These are phyloP conservation scores for Ophiosphaerella herpotricha DNA, from an alignment of 2,329 filamentous ascomycete species.

Conservation along the genomic window DNA sequence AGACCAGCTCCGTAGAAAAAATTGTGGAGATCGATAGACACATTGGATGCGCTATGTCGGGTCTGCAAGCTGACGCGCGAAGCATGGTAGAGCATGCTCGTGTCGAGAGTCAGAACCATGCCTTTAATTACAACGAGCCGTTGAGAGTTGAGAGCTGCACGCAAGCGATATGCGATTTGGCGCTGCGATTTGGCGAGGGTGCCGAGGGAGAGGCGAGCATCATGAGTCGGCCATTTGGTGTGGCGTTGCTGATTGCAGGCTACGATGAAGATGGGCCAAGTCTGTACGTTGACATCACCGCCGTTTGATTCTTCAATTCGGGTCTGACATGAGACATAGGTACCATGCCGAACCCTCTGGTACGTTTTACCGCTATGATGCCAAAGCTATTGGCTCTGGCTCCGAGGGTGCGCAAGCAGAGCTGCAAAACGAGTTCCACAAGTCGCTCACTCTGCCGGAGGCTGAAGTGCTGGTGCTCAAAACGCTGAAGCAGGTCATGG, in stretches of 20 bases:
- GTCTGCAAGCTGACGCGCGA: slow-evolving; percentile 94
- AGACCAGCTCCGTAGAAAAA: slow-evolving; percentile 98
- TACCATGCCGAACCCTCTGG: slow-evolving; percentile 98
- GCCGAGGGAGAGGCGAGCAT: slow-evolving; percentile 98
- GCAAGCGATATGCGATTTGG: slow-evolving; percentile 97
- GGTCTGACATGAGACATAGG: slow-evolving; percentile 43
- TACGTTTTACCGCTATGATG: slow-evolving; percentile 98
- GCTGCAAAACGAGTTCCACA: slow-evolving; percentile 98
- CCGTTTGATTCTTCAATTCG: too few species aligned
- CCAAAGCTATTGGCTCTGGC: slow-evolving; percentile 96
- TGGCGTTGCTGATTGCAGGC: slow-evolving; percentile 92
- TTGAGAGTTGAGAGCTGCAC: slow-evolving; percentile 97
- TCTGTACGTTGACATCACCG: slow-evolving; percentile 58
- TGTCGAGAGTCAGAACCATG: slow-evolving; percentile 95
- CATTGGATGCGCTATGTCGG: slow-evolving; percentile 98
- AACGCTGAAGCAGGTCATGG: slow-evolving; percentile 99
- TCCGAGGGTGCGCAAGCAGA: slow-evolving; percentile 97
- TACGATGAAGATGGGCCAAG: slow-evolving; percentile 97
- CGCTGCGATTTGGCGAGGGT: slow-evolving; percentile 93
- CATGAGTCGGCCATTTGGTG: slow-evolving; percentile 96
- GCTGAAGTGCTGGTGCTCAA: slow-evolving; percentile 95
- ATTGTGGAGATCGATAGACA: slow-evolving; percentile 99
- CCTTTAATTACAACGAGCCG: slow-evolving; percentile 97
- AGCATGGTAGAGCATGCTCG: slow-evolving; percentile 98
- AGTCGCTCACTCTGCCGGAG: slow-evolving; percentile 89